Evolutionary conservation across 2,329 filamentous ascomycete genomes (phyloP), one percentile per base, ranked within the genome.

Genomic region (Venturia carpophila): DNA sequence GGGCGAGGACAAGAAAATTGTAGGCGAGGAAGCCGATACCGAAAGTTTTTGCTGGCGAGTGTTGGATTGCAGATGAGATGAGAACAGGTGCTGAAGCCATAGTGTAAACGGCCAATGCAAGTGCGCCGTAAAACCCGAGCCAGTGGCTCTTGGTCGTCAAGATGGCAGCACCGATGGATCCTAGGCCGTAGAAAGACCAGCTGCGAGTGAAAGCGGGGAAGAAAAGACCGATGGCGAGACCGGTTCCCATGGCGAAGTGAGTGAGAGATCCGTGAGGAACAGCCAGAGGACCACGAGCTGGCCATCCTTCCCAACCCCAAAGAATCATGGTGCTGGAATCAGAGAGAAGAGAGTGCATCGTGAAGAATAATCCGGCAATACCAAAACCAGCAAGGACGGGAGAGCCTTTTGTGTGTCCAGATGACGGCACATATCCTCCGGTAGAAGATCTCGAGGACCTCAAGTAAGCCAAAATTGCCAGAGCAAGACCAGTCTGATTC

Each of bases 281-380:
- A 67, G 92, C 86, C 62, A 94, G 85, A 2, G 94, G 94, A 7
- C 94, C 94, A 62, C 89, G 86, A 49, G 97, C 85, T 17, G 94
- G 94, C 71, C 90, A 99, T 7, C 94, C 94, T 70, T 97, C 92
- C 94, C 94, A 99, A 2, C 91, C 91, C 94, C 94, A 99, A 19
- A 92, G 83, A 66, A 97, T 97, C 92, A 99, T 97, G 64, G 94
- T 99, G 79, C 94, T 97, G 0, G 92, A 96, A 74, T 99, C 94
- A 0, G 94, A 97, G 13, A 99, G 83, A 11, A 99, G 81, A 0
- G 92, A 97, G 74, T 97, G 94, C 72, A 97, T 82, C 5, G 84
- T 90, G 72, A 99, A 99, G 72, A 97, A 83, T 9, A 97, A 76
- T 39, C 92, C 93, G 30, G 85, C 92, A 65, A 97, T 76, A 66